Conservation (phyloP, 1,284 basidiomycete species). For the Sutorius eximius region DNA sequence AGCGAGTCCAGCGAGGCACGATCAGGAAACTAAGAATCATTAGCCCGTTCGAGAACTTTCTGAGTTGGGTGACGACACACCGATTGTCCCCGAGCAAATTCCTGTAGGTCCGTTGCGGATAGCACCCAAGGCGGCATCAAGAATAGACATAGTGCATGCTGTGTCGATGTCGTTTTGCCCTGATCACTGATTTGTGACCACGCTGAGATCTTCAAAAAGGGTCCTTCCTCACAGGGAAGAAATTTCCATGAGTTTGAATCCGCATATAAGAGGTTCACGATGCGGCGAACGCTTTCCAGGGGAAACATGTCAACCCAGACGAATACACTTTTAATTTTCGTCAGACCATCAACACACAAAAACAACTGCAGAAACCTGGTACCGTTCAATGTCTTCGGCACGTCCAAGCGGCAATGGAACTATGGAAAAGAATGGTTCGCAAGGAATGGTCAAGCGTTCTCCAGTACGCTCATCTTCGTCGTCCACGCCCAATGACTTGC, state of each 20-base stretch:
- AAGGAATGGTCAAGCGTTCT: conserved; percentile 47
- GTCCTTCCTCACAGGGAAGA: conserved; percentile 36
- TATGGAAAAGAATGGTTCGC: conserved; percentile 39
- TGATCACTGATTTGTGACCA: conserved; percentile 42
- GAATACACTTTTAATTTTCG: conserved; percentile 31
- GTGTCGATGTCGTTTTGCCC: conserved; percentile 11
- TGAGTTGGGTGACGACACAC: conserved; percentile 36
- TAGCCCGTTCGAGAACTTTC: conserved; percentile 1
- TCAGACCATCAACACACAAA: conserved; percentile 12
- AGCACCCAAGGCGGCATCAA: conserved; percentile 69
- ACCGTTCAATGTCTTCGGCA: conserved; percentile 43
- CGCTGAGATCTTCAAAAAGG: conserved; percentile 47
- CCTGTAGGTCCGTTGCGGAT: conserved; percentile 52
- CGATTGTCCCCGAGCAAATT: conserved; percentile 48
- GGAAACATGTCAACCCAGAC: conserved; percentile 53
- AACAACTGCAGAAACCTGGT: conserved; percentile 3
- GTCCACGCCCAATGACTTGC: conserved; percentile 34
- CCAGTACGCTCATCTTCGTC: conserved; percentile 42
- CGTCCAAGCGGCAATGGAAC: conserved; percentile 28
- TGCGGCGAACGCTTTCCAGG: conserved; percentile 53
- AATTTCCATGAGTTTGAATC: conserved; percentile 46
- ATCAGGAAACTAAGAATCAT: conserved; percentile 25
- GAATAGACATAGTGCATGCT: conserved; percentile 48
- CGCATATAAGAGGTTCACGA: conserved; percentile 50
- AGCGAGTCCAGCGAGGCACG: conserved; percentile 7